These are phyloP conservation scores for Apiospora saccharicola DNA, from an alignment of 2,329 filamentous ascomycete genomes.

Conservation along the genomic window DNA sequence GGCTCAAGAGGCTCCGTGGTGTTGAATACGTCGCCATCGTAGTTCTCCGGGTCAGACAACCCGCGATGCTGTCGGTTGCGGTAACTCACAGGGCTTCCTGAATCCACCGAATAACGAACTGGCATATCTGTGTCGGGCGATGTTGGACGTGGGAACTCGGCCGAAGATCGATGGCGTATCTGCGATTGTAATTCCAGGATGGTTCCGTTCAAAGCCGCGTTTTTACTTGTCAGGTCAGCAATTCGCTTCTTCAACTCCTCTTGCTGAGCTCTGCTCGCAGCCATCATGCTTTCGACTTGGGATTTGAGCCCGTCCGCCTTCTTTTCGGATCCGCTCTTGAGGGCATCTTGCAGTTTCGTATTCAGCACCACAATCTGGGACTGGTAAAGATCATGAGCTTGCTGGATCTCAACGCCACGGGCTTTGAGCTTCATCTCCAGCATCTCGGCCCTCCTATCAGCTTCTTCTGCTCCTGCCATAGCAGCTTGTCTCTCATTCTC, in stretches of 20 bases:
- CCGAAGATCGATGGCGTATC: constrained; percentile 34
- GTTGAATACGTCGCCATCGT: constrained; percentile 53
- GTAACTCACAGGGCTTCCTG: constrained; percentile 48
- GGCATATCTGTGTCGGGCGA: constrained; percentile 45
- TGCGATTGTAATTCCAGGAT: constrained; percentile 56
- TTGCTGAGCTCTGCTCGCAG: constrained; percentile 61
- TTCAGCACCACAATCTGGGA: constrained; percentile 58
- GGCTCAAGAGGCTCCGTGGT: constrained; percentile 52
- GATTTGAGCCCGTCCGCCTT: constrained; percentile 43
- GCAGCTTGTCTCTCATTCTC: constrained; percentile 67
- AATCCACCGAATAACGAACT: constrained; percentile 41
- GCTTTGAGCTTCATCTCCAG: constrained; percentile 65
- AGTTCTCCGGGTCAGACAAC: constrained; percentile 53
- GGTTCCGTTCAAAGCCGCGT: constrained; percentile 58
- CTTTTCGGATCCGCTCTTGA: constrained; percentile 38
- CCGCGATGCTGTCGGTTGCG: constrained; percentile 47
- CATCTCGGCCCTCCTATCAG: constrained; percentile 65
- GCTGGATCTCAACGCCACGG: constrained; percentile 55
- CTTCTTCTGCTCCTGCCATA: constrained; percentile 63
- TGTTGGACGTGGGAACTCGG: constrained; percentile 28
- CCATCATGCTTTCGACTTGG: constrained; percentile 54
- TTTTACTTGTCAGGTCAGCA: constrained; percentile 57
- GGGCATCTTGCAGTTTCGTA: constrained; percentile 50
- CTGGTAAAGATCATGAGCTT: constrained; percentile 53
- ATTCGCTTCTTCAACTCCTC: constrained; percentile 62